Evolutionary conservation across 495 filamentous ascomycete species (phyloP), one percentile per base, ranked within the genome.

Genomic region (Aspergillus cavernicola): DNA sequence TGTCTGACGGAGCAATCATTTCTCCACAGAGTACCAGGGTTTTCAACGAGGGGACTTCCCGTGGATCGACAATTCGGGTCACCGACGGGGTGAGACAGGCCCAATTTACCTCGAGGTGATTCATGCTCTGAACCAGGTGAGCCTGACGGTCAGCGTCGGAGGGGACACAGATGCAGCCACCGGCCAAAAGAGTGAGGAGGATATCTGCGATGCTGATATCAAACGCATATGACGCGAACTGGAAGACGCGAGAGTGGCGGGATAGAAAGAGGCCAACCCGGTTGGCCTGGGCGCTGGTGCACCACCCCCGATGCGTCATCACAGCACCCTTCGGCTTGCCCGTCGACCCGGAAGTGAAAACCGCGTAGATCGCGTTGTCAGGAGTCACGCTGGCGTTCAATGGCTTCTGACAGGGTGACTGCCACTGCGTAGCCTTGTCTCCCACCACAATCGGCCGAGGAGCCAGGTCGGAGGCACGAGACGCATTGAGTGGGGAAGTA

Each of bases 211-310:
- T 68, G 29, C 76, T 73, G 31, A 77, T 67, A 50, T 88, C 85
- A 37, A 83, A 82, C 12, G 76, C 74, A 60, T 80, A 82, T 12
- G 80, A 77, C 0, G 81, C 75, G 41, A 85, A 75, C 41, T 85
- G 80, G 56, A 86, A 73, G 13, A 81, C 74, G 13, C 82, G 63
- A 4, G 42, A 26, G 3, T 6, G 1, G 6, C 57, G 50, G 10
- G 15, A 18, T 31, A 19, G 3, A 9, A 20, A 24, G 12, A 52
- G 0, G 41, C 37, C 15, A 33, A 19, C 11, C 22, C 45, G 10
- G 10, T 13, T 15, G 26, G 33, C 4, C 2, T 29, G 18, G 3
- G 40, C 39, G 1, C 23, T 32, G 10, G 47, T 10, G 66, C 63
- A 18, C 52, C 58, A 16, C 1, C 24, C 13, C 7, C n/a, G 13